Conservation (phyloP, 192 early-diverging fungal genomes). For the Gorgonomyces haynaldii region DNA sequence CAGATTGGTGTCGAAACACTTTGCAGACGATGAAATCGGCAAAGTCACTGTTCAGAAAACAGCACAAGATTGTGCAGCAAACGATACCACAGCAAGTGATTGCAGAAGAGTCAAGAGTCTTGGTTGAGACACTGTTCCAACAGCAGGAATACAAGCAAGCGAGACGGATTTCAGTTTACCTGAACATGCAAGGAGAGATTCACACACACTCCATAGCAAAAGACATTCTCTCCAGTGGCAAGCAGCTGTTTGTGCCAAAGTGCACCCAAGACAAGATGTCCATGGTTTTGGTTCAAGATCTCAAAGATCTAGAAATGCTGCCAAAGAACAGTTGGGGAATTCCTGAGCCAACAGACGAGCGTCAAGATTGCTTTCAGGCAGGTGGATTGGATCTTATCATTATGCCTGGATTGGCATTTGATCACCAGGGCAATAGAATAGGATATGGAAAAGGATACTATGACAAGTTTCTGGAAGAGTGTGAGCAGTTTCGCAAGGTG, state of each 20-base stretch:
- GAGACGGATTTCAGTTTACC: no score
- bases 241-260: slow-evolving; percentile 8
- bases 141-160: no score
- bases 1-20: no score
- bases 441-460: slow-evolving; percentile 18
- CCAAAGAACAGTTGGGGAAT: slow-evolving; percentile 5
- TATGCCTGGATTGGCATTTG: slow-evolving; percentile 19
- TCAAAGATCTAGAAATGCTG: slow-evolving; percentile 1
- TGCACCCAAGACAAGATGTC: slow-evolving; percentile 2
- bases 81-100: no score
- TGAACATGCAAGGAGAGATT: no score
- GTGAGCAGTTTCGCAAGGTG: not conserved
- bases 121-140: no score
- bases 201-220: no score
- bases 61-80: no score
- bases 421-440: slow-evolving; percentile 6
- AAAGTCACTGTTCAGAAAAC: no score
- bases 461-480: slow-evolving; percentile 4
- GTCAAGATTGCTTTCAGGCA: not conserved
- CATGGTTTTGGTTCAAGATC: slow-evolving; percentile 1
- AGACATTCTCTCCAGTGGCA: no score
- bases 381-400: slow-evolving; percentile 11
- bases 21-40: no score
- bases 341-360: slow-evolving; percentile 2
- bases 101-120: no score